Evolutionary conservation across 192 early-diverging fungal genomes (phyloP), one percentile per base, ranked within the genome.

Genomic region (Mortierella hygrophila): DNA sequence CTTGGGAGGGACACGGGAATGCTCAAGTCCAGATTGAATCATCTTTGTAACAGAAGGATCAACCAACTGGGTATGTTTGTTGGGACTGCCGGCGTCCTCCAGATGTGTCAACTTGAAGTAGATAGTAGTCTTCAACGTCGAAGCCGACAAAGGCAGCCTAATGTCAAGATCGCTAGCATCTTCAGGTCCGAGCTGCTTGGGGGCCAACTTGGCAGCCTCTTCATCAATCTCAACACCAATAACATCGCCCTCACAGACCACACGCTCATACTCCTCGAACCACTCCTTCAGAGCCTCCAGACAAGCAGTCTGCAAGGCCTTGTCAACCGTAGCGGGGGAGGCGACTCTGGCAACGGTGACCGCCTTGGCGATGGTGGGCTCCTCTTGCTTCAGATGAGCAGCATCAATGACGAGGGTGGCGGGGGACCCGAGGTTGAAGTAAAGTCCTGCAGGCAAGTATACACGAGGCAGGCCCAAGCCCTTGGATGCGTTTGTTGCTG

Each of bases 181-280:
- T 26, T 82, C 90, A 1, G 89, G 79, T 3, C 86, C 83, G 21
- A 85, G 52, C 63, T 88, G 89, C 54, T 91, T 87, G 23, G 90
- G 89, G 4, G 72, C 69, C 46, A 90, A 42, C 49, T 91, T 83
- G 0, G 88, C 90, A 21, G 88, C 84, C 75, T 93, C 94, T 80
- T 92, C 88, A 82, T 96, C 92, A 68, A 96, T 77, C 11, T 87
- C 77, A 38, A 96, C 91, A 20, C 89, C 83, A 40, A 96, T 88
- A 13, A 96, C 72, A 81, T 96, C 95, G 1, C 92, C 94, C 69
- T 94, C 90, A 55, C 89, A 89, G n/a, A 95, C 94, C 35, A 96
- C 86, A 29, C 94, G 79, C 29, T 93, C 90, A 40, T 83, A 83
- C 46, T 81, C 89, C 82, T 93, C 93, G 78, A 96, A 95, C 92